These are phyloP conservation scores for Colletotrichum melonis DNA, from an alignment of 2,329 filamentous ascomycete species.

Conservation along the genomic window DNA sequence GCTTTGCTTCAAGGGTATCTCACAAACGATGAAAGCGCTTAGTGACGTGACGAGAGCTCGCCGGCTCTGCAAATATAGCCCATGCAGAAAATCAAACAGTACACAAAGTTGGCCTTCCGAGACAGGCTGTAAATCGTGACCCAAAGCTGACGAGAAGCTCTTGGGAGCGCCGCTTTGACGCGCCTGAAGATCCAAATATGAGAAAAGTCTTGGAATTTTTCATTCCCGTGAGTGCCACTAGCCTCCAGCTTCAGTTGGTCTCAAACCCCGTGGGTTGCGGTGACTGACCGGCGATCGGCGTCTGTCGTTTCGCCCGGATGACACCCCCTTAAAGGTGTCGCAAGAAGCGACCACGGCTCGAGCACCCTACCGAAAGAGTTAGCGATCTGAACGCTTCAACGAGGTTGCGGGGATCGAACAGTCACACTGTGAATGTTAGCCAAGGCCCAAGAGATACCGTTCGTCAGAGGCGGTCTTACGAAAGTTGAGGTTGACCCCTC, in stretches of 20 bases:
- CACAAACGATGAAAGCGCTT: conserved; percentile 4
- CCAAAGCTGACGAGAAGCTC: neutral
- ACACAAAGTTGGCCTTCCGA: neutral
- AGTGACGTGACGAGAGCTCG: neutral
- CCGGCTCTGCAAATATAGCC: neutral
- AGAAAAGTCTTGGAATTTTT: neutral
- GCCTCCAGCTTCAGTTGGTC: neutral
- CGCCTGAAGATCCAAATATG: neutral
- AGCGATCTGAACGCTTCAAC: neutral
- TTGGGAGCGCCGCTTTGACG: neutral
- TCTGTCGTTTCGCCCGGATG: neutral
- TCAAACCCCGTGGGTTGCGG: neutral
- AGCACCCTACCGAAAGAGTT: conserved; percentile 33
- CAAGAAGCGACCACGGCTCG: conserved; percentile 36
- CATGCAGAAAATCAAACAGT: neutral
- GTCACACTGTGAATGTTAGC: conserved; percentile 56
- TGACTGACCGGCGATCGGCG: neutral
- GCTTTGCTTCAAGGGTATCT: conserved; percentile 30
- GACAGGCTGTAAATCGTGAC: neutral
- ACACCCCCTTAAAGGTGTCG: conserved; percentile 28
- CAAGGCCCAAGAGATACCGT: neutral
- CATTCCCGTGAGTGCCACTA: neutral
- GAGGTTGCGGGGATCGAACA: conserved; percentile 48
- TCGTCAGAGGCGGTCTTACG: conserved; percentile 51
- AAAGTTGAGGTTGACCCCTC: conserved; percentile 78